Conservation (phyloP, 768 basidiomycete genomes). For the Mycena haematopus region DNA sequence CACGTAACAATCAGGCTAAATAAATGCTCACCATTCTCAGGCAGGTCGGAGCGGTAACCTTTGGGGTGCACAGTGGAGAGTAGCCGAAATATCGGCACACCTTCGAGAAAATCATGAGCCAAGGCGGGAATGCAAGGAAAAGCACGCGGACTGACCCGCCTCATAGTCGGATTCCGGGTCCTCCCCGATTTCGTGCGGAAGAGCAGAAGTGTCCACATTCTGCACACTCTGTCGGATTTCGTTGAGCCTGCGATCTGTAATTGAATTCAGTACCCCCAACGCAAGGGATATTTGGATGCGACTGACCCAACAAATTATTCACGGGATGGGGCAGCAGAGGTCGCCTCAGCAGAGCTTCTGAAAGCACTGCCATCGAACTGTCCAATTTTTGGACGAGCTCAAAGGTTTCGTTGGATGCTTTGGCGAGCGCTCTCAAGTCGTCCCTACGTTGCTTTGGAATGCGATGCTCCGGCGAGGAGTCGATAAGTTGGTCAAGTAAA, state of each 20-base stretch:
- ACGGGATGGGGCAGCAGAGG: neutral
- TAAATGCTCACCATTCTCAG: neutral
- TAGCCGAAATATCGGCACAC: neutral
- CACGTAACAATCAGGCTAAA: neutral
- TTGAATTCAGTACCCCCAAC: neutral
- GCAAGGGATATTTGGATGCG: neutral
- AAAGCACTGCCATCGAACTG: neutral
- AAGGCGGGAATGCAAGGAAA: neutral
- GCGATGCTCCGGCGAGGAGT: neutral
- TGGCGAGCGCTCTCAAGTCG: neutral
- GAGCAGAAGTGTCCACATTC: neutral
- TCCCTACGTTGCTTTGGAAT: neutral
- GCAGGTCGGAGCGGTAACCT: neutral
- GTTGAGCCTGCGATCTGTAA: neutral
- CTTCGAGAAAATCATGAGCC: neutral
- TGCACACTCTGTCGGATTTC: neutral
- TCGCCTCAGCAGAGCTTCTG: neutral
- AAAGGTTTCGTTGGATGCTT: neutral
- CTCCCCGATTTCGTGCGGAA: neutral
- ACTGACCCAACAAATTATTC: neutral
- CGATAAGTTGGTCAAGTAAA: neutral
- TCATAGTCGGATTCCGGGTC: neutral
- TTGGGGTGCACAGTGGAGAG: neutral
- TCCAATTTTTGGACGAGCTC: neutral
- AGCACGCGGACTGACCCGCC: neutral